These are phyloP conservation scores for Luffa acutangula DNA, from an alignment of 306 rosid species.

Conservation along the genomic window DNA sequence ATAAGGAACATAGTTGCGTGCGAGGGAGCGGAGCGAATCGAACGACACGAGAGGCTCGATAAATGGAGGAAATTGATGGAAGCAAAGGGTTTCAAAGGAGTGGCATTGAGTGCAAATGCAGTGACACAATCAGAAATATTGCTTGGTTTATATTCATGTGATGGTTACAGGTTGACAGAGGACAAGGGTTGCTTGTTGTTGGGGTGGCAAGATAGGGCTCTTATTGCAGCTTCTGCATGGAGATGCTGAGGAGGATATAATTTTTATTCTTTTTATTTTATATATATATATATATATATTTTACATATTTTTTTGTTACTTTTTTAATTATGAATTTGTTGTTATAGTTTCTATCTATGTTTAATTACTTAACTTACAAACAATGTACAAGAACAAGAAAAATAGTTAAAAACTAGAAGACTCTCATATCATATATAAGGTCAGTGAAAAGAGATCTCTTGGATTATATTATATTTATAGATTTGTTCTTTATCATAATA, in stretches of 20 bases:
- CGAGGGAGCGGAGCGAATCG: conserved; percentile 62
- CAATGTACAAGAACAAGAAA: conserved; percentile 3
- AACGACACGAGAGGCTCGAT: conserved; percentile 79
- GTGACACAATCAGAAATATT: conserved; percentile 82
- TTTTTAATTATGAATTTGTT: background rate
- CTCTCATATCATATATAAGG: background rate
- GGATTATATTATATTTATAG: background rate
- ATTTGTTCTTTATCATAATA: background rate
- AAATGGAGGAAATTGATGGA: conserved; percentile 92
- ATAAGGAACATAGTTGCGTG: conserved; percentile 76
- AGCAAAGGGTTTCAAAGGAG: conserved; percentile 71
- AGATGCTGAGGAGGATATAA: conserved; percentile 32
- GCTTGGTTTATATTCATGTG: conserved; percentile 72
- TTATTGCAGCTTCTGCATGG: conserved; percentile 91
- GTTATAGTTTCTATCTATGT: background rate
- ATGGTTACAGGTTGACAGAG: conserved; percentile 73
- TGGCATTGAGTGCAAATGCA: conserved; percentile 65
- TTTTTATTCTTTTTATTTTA: background rate
- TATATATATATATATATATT: too few species aligned
- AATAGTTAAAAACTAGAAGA: background rate
- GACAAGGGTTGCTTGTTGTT: conserved; percentile 76
- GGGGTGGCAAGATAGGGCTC: conserved; percentile 80
- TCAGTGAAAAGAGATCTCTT: background rate
- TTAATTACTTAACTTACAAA: background rate
- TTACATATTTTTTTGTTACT: background rate